These are phyloP conservation scores for Penicillium sp. DNA, from an alignment of 2,329 filamentous ascomycete genomes.

Conservation along the genomic window DNA sequence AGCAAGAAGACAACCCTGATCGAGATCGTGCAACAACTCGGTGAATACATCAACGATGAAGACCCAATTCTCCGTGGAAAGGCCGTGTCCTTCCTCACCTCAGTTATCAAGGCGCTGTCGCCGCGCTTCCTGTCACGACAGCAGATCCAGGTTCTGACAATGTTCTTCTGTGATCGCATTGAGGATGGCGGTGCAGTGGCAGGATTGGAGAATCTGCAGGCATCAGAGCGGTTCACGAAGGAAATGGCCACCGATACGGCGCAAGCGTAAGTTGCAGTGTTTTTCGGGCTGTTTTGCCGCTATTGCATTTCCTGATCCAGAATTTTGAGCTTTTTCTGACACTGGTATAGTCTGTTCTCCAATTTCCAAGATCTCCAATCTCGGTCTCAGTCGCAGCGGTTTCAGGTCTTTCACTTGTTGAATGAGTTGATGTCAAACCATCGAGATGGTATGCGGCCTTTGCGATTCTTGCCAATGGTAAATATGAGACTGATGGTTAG, in stretches of 20 bases:
- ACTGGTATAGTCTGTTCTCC: conserved; percentile 44
- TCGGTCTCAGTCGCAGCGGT: conserved; percentile 63
- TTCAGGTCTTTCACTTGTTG: conserved; percentile 60
- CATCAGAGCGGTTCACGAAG: conserved; percentile 58
- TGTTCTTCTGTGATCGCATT: conserved; percentile 64
- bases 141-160: conserved; percentile 60
- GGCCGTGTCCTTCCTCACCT: conserved; percentile 48
- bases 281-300: too few relatives aligned
- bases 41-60: conserved; percentile 66
- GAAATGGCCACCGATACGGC: conserved; percentile 55
- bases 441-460: conserved; percentile 47
- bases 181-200: conserved; percentile 61
- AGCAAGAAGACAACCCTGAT: conserved; percentile 60
- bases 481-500: conserved; percentile 12
- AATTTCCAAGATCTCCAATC: conserved; percentile 58
- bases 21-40: conserved; percentile 61
- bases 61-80: conserved; percentile 60
- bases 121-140: conserved; percentile 58
- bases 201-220: conserved; percentile 58
- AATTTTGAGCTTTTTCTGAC: conserved; percentile 15
- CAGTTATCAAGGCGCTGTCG: conserved; percentile 49
- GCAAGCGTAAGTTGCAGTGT: too few relatives aligned
- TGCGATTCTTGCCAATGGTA: background rate
- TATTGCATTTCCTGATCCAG: too few relatives aligned
- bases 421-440: conserved; percentile 62